These are phyloP conservation scores for Globisporangium mamillatum DNA, from an alignment of 352 stramenopile species.

Conservation along the genomic window DNA sequence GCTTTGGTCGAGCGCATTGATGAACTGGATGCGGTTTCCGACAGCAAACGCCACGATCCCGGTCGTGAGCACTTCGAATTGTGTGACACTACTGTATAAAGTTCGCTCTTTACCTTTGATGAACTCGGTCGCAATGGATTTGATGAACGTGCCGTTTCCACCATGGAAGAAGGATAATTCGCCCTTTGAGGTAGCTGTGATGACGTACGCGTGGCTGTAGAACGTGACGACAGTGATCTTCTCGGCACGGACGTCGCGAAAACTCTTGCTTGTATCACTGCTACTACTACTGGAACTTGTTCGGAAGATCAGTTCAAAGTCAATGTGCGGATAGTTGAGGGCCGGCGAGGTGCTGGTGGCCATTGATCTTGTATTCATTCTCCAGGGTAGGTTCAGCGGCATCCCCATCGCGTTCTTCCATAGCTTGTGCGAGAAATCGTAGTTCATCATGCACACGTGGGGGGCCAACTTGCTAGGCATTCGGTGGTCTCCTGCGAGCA, in stretches of 20 bases:
- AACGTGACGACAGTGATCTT: conserved; percentile 18
- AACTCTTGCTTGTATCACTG: not conserved
- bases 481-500: conserved; percentile 18
- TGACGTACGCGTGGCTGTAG: conserved; percentile 16
- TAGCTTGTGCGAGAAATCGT: not conserved
- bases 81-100: not conserved
- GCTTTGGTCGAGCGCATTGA: conserved; percentile 21
- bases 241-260: not conserved
- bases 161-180: conserved; percentile 18
- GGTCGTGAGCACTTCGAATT: conserved; percentile 22
- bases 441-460: not conserved
- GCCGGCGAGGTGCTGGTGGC: conserved; percentile 8
- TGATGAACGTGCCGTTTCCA: conserved; percentile 20
- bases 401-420: conserved; percentile 1
- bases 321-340: conserved; percentile 12
- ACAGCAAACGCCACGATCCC: conserved; percentile 27
- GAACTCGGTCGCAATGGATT: conserved; percentile 1
- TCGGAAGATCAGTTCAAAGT: conserved; percentile 19
- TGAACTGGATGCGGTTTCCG: conserved; percentile 28
- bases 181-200: not conserved
- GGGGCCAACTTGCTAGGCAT: conserved; percentile 1
- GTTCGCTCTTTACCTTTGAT: not conserved
- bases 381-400: not conserved
- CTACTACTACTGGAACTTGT: not conserved
- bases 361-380: not conserved